phyloP scores from a whole-genome alignment of 495 filamentous ascomycete species.

The Ascobolus immersus region DNA sequence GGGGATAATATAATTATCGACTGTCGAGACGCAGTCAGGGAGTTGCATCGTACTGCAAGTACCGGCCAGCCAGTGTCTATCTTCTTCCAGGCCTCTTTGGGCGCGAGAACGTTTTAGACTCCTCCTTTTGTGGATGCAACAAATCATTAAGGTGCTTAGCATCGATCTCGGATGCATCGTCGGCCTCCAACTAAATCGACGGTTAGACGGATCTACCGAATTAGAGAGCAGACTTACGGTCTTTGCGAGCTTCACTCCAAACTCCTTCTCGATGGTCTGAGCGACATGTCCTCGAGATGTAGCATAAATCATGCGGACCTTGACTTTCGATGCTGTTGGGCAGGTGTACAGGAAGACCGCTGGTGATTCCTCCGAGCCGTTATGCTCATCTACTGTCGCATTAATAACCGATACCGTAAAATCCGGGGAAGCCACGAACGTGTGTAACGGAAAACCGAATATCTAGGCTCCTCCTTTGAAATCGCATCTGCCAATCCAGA shows the following conservation, averaged over 20 bases:
- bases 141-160: constrained; percentile 44
- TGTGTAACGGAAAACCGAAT: constrained; percentile 46
- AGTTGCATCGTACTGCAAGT: too few species aligned
- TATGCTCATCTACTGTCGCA: constrained; percentile 21
- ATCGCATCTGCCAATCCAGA: constrained; percentile 26
- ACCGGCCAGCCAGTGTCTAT: too few species aligned
- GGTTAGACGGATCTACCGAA: constrained; percentile 6
- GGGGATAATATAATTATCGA: not conserved
- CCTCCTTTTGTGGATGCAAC: constrained; percentile 44
- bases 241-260: constrained; percentile 48
- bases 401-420: not conserved
- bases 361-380: constrained; percentile 30
- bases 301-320: constrained; percentile 86
- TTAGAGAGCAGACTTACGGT: constrained; percentile 25
- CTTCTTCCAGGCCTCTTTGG: constrained; percentile 64
- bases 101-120: constrained; percentile 50
- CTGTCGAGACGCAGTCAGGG: not conserved
- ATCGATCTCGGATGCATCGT: constrained; percentile 53
- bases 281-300: constrained; percentile 44
- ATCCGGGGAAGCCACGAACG: not conserved
- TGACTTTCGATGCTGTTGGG: constrained; percentile 53
- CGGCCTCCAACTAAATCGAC: constrained; percentile 32
- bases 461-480: constrained; percentile 58
- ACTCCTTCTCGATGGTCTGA: constrained; percentile 36
- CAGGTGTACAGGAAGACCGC: constrained; percentile 91